Base-by-base conservation (phyloP, 495 filamentous ascomycete genomes). In the Durotheca rogersii region DNA sequence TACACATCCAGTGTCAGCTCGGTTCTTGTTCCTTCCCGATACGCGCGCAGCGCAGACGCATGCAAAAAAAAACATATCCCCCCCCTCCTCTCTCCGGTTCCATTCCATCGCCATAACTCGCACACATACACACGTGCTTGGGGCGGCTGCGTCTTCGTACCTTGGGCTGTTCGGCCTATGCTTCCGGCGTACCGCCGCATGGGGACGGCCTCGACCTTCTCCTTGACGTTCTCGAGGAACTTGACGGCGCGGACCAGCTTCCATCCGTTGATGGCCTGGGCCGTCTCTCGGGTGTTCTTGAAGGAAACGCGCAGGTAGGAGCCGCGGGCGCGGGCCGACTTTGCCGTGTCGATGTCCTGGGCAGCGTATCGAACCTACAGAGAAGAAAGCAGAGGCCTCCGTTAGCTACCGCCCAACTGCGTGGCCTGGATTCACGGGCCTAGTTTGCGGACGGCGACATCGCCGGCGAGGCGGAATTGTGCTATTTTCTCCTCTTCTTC, bases 251-350 rank as follows among this genome's bases (percentile, higher is more conserved):
- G 93, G 74, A 85, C 78, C 67, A 97, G 80, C 81, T 97, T 97
- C 93, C 92, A 96, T 75, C 93, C 92, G 76, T 89, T 96, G 84
- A 97, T 90, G 56, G 92, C 90, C 79, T 96, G 91, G 47, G 93
- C 94, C 58, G 93, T 96, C 81, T 99, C 94, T 70, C 92, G 89
- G 74, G 93, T 96, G 84, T 98, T 97, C 84, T 97, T 97, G 87
- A 95, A 96, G 64, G 87, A 93, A 69, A 96, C 90, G 66, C 93
- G 91, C 60, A 99, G 89, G 83, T 97, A 97, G 71, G 91, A 88
- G 72, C 94, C 94, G 74, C 92, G 90, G 67, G 91, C 84, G 77
- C 90, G 89, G 72, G 93, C 94, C 74, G 88, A 94, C 82, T 97
- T 98, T 60, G 83, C 81, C 70, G 86, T 77, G 63, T 87, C 77